Evolutionary conservation across 2,329 filamentous ascomycete genomes (phyloP), one percentile per base, ranked within the genome.

Genomic region (Cyphellophora attinorum): DNA sequence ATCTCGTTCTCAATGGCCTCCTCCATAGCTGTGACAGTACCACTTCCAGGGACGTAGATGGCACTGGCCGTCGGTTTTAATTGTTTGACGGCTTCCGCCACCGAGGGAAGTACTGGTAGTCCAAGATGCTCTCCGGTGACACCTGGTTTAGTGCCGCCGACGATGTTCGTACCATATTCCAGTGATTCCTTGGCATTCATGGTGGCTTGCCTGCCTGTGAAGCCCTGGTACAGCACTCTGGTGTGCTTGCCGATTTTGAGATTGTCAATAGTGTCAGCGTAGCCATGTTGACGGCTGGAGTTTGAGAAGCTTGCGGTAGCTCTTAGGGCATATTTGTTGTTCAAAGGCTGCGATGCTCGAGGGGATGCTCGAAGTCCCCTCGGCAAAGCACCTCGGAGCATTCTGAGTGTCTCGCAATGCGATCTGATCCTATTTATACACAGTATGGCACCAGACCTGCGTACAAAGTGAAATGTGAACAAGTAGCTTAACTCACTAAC

Each of bases 1-100:
- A 88, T 77, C 51, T 88, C 81, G 0, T 81, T 81, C 55, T 79
- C 81, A 34, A 86, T 82, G 1, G 83, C 82, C 54, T 88, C 81
- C 54, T 84, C 78, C 48, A 89, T 86, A 0, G 83, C 83, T 16
- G 67, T 65, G 0, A 77, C 68, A 1, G 82, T 83, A 45, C 81
- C 74, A 39, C 77, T 72, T n/a, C 82, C 81, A 2, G 82, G 78
- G 2, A 88, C 83, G 47, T 85, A 88, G 37, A 89, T 81, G 4
- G 78, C 81, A 1, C 82, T 85, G 4, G 81, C 83, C 59, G 86
- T 76, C 2, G 83, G 82, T 48, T 77, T 82, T 23, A 85, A 60
- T 47, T 72, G 64, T 46, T 80, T 72, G 61, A 81, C 76, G 5
- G 83, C 83, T 51, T 69, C 72, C 49, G 68, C 67, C 18, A 88